A percentile compares a stretch with the other conserved stretches of the same genome.
phyloP scores from a whole-genome alignment of 1,284 basidiomycete species.

The Microbotryum lychnidis-dioicae region DNA sequence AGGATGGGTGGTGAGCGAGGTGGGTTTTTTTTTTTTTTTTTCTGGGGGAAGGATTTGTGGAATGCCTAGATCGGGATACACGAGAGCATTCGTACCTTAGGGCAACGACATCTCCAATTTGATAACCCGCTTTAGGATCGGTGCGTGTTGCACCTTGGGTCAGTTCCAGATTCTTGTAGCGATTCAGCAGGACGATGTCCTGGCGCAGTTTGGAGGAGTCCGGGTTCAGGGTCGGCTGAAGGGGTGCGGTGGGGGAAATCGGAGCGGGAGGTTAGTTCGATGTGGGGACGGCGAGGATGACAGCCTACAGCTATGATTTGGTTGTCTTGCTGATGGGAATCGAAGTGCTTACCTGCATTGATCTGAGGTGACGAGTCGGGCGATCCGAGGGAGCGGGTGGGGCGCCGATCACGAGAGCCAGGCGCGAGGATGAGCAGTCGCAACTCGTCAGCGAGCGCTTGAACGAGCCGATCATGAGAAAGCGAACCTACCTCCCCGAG shows the following conservation, averaged over 20 bases:
- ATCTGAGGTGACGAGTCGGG: slow-evolving; percentile 12
- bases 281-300: not conserved
- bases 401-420: not conserved
- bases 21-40: no score
- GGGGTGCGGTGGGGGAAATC: not conserved
- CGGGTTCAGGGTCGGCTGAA: slow-evolving; percentile 45
- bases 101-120: slow-evolving; percentile 48
- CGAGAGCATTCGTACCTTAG: slow-evolving; percentile 37
- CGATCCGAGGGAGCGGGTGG: not conserved
- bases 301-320: no score
- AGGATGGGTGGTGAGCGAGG: not conserved
- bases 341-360: slow-evolving; percentile 41
- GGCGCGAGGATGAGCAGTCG: not conserved
- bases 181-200: slow-evolving; percentile 48
- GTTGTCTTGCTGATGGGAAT: not conserved
- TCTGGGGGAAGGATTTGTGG: not conserved
- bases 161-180: slow-evolving; percentile 31
- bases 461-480: not conserved
- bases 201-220: slow-evolving; percentile 39
- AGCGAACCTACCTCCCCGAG: slow-evolving; percentile 40
- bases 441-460: not conserved
- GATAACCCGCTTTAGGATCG: slow-evolving; percentile 20
- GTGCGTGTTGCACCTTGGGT: no score
- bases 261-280: not conserved
- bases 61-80: slow-evolving; percentile 10